A percentile compares a stretch with the other conserved stretches of the same genome.
Conservation (phyloP, 2,329 filamentous ascomycete species). For the Fulvia fulva region DNA sequence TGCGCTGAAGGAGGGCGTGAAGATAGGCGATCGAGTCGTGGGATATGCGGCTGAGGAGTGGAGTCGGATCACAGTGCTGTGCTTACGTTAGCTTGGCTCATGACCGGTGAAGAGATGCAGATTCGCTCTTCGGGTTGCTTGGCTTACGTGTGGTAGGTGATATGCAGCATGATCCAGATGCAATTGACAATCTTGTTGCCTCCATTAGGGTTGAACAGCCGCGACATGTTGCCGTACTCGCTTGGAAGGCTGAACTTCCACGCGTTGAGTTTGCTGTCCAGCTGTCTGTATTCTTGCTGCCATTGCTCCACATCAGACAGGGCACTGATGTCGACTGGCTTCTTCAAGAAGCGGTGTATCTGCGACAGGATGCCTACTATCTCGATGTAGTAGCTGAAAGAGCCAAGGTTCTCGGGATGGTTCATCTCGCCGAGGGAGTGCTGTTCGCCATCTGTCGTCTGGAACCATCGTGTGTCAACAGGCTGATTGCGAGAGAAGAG, state of each 20-base stretch:
- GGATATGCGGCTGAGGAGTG: conserved; percentile 93
- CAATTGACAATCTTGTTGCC: conserved; percentile 69
- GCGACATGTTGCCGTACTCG: conserved; percentile 80
- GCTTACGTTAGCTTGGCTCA: conserved; percentile 21
- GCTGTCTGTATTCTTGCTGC: conserved; percentile 80
- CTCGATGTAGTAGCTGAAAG: conserved; percentile 87
- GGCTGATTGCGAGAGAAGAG: conserved; percentile 78
- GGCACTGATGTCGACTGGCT: conserved; percentile 82
- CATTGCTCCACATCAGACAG: conserved; percentile 81
- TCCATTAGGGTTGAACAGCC: conserved; percentile 61
- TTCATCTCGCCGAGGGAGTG: conserved; percentile 47
- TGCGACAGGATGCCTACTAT: conserved; percentile 81
- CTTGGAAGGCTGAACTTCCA: conserved; percentile 82
- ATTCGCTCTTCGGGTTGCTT: background rate
- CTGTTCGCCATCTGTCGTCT: conserved; percentile 51
- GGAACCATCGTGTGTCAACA: conserved; percentile 82
- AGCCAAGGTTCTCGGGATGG: conserved; percentile 75
- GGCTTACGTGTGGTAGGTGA: conserved; percentile 75
- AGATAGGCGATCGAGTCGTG: conserved; percentile 81
- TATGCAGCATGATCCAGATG: conserved; percentile 86
- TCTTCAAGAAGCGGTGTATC: conserved; percentile 84
- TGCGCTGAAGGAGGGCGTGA: conserved; percentile 82
- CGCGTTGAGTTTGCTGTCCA: conserved; percentile 72
- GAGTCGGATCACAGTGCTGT: conserved; percentile 73
- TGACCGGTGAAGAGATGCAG: conserved; percentile 6